These are phyloP conservation scores for Diplodia scrobiculata DNA, from an alignment of 2,329 filamentous ascomycete genomes.

Conservation along the genomic window DNA sequence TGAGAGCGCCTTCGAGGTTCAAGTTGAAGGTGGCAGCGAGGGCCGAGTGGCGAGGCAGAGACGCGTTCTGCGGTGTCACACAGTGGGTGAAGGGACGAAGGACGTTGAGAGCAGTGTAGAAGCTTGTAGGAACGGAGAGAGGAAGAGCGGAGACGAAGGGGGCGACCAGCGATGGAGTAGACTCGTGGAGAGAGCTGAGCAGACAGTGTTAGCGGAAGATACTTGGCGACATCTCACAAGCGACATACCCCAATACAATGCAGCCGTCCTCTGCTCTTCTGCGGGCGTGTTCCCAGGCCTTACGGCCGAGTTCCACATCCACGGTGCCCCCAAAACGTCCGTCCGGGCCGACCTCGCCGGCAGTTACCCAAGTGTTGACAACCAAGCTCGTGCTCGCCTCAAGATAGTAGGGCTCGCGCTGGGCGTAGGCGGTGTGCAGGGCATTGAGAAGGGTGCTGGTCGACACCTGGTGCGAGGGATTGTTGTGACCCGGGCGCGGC, in stretches of 20 bases:
- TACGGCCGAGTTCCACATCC: slow-evolving; percentile 73
- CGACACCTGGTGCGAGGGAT: slow-evolving; percentile 77
- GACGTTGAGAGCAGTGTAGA: slow-evolving; percentile 78
- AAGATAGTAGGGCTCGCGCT: slow-evolving; percentile 78
- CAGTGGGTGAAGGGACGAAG: slow-evolving; percentile 84
- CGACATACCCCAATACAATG: slow-evolving; percentile 77
- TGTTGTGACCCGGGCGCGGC: slow-evolving; percentile 57
- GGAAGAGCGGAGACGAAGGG: slow-evolving; percentile 83
- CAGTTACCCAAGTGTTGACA: slow-evolving; percentile 93
- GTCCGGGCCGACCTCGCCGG: slow-evolving; percentile 68
- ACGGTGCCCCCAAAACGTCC: slow-evolving; percentile 75
- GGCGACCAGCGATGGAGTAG: slow-evolving; percentile 78
- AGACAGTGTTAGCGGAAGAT: slow-evolving; percentile 4
- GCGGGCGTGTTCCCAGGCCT: slow-evolving; percentile 95
- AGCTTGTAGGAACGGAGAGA: slow-evolving; percentile 70
- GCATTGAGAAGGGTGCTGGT: slow-evolving; percentile 91
- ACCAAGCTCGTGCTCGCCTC: slow-evolving; percentile 89
- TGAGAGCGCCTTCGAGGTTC: slow-evolving; percentile 76
- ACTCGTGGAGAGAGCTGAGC: slow-evolving; percentile 79
- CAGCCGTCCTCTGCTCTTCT: slow-evolving; percentile 94
- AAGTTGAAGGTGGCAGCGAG: slow-evolving; percentile 80
- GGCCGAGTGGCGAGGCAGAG: slow-evolving; percentile 75
- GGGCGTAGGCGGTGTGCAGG: slow-evolving; percentile 84
- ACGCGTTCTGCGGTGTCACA: slow-evolving; percentile 87
- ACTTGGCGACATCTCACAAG: not conserved